These are phyloP conservation scores for Blepharisma japonicum DNA, from an alignment of 73 alveolate species.

Conservation along the genomic window DNA sequence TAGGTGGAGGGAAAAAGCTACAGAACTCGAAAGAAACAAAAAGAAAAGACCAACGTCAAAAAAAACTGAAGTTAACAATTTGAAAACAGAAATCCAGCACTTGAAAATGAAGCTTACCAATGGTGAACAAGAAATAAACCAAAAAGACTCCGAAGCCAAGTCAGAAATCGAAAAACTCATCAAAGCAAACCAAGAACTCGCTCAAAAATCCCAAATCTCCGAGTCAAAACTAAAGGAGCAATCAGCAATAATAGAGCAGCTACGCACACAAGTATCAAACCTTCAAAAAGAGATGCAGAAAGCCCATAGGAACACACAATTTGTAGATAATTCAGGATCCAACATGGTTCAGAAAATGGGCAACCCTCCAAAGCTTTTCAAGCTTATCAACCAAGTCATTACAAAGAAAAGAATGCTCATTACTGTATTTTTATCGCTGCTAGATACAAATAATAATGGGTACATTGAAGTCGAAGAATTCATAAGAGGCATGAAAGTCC, in stretches of 20 bases:
- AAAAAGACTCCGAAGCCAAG: too few species aligned
- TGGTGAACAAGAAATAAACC: too few species aligned
- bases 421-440: not conserved
- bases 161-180: too few species aligned
- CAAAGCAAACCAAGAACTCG: too few species aligned
- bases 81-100: not conserved
- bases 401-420: slow-evolving; percentile 3
- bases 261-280: too few species aligned
- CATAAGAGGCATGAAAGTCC: not conserved
- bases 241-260: too few species aligned
- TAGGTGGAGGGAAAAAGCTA: slow-evolving; percentile 22
- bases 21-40: slow-evolving; percentile 20
- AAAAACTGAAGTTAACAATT: not conserved
- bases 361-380: slow-evolving; percentile 23
- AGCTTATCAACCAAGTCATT: not conserved
- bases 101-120: not conserved
- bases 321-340: too few species aligned
- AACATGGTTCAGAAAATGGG: too few species aligned
- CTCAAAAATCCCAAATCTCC: too few species aligned
- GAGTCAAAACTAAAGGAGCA: too few species aligned
- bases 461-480: not conserved
- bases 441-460: slow-evolving; percentile 19
- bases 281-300: too few species aligned
- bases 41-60: not conserved
- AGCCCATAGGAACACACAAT: too few species aligned